Evolutionary conservation across 1,284 basidiomycete genomes (phyloP).

Genomic region (Takashimella koratensis): DNA sequence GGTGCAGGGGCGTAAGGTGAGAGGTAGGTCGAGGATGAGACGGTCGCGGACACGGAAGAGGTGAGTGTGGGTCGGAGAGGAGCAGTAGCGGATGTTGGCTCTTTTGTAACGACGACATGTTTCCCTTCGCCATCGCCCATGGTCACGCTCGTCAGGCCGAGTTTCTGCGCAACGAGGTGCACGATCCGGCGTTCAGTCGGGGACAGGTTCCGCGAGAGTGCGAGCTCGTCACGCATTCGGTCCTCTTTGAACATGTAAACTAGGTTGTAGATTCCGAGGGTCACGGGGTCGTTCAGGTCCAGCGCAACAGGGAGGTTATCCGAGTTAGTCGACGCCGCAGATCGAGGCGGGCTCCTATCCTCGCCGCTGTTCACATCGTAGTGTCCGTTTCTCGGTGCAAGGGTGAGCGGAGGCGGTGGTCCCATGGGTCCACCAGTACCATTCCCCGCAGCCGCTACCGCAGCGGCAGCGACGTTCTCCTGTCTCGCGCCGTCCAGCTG

Average conservation of each 20-base stretch:
- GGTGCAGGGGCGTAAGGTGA: constrained; percentile 52
- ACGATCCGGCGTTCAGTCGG: constrained; percentile 87
- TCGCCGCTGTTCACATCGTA: constrained; percentile 2
- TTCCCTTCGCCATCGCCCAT: constrained; percentile 88
- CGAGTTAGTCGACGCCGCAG: constrained; percentile 49
- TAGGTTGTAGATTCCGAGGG: constrained; percentile 94
- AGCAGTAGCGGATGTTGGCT: constrained; percentile 14
- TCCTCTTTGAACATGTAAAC: constrained; percentile 98
- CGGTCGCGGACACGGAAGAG: constrained; percentile 57
- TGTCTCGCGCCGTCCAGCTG: constrained; percentile 66
- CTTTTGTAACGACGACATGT: constrained; percentile 79
- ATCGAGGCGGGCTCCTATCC: constrained; percentile 56
- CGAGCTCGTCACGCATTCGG: constrained; percentile 93
- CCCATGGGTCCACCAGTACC: constrained; percentile 1
- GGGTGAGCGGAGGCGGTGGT: neutral
- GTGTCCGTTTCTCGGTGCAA: neutral
- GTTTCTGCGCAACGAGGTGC: constrained; percentile 91
- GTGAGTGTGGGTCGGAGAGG: constrained; percentile 38
- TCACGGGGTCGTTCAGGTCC: constrained; percentile 92
- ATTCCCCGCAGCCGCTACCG: constrained; percentile 46
- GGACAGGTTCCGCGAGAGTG: constrained; percentile 80
- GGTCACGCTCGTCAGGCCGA: constrained; percentile 91
- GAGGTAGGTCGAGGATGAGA: constrained; percentile 59
- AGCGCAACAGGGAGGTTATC: constrained; percentile 61
- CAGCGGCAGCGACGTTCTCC: constrained; percentile 5